phyloP scores from a whole-genome alignment of 2,329 filamentous ascomycete species.

The Lasiodiplodia sp. region DNA sequence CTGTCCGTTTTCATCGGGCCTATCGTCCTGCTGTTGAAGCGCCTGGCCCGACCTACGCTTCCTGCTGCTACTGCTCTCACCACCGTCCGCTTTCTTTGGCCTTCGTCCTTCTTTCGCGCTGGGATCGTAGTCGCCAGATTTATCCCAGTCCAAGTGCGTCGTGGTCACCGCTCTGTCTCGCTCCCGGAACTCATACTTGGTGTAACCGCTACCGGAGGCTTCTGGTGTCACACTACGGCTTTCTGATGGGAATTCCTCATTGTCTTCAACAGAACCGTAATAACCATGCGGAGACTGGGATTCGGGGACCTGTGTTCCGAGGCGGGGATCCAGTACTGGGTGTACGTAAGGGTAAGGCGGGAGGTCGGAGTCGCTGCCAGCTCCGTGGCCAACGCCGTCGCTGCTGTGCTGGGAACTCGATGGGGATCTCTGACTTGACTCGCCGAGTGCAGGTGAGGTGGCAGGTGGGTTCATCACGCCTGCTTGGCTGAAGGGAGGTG shows the following conservation, averaged over 20 bases:
- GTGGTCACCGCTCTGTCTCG: background rate
- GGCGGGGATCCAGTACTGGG: background rate
- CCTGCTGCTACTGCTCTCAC: background rate
- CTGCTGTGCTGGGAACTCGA: background rate
- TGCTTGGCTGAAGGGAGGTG: background rate
- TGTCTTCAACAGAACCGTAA: slow-evolving; percentile 10
- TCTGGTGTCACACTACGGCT: background rate
- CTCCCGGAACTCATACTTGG: slow-evolving; percentile 4
- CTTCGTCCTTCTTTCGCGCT: background rate
- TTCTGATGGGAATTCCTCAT: background rate
- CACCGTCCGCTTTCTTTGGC: background rate
- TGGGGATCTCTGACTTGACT: background rate
- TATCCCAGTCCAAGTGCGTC: slow-evolving; percentile 47
- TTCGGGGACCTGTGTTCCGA: background rate
- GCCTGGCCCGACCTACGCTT: background rate
- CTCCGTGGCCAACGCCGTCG: background rate
- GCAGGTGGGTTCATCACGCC: background rate
- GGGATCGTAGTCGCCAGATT: slow-evolving; percentile 48
- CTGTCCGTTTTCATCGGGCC: background rate
- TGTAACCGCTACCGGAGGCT: background rate
- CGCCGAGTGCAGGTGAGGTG: background rate
- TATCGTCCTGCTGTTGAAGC: background rate
- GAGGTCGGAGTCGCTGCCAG: background rate
- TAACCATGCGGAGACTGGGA: background rate
- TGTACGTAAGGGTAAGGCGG: background rate